These are phyloP conservation scores for Pseudozyma sp. DNA, from an alignment of 1,284 basidiomycete species.

Conservation along the genomic window DNA sequence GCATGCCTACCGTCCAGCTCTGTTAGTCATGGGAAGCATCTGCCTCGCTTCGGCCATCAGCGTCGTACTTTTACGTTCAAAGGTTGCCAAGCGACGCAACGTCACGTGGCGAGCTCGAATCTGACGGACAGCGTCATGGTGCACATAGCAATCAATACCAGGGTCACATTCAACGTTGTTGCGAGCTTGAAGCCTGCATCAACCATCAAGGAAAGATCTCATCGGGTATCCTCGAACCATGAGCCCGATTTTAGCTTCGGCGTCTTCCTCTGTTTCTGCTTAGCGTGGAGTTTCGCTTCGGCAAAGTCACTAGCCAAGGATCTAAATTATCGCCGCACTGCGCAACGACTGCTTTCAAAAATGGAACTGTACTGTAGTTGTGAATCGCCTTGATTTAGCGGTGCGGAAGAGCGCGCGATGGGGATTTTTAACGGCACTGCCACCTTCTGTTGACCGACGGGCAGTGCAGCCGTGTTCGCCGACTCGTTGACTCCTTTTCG, in stretches of 20 bases:
- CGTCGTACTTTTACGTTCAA: slow-evolving; percentile 32
- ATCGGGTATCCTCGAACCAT: too few species aligned
- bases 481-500: too few species aligned
- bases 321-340: too few species aligned
- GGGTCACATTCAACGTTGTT: neutral
- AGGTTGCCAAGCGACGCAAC: slow-evolving; percentile 31
- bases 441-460: slow-evolving; percentile 8
- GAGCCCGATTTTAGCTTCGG: neutral
- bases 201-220: neutral
- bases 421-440: neutral
- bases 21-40: slow-evolving; percentile 47
- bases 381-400: too few species aligned
- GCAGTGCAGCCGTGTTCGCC: slow-evolving; percentile 1
- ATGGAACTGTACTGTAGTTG: too few species aligned
- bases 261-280: slow-evolving; percentile 4
- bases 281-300: slow-evolving; percentile 2
- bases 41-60: slow-evolving; percentile 35
- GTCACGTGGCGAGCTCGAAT: slow-evolving; percentile 39
- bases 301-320: too few species aligned
- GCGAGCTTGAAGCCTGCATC: too few species aligned
- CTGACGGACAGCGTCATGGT: slow-evolving; percentile 2
- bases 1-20: slow-evolving; percentile 37
- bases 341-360: too few species aligned
- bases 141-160: too few species aligned
- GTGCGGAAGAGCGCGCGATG: neutral